Evolutionary conservation across 148 eudicot genomes (phyloP).

Genomic region (Diospyros lotus): DNA sequence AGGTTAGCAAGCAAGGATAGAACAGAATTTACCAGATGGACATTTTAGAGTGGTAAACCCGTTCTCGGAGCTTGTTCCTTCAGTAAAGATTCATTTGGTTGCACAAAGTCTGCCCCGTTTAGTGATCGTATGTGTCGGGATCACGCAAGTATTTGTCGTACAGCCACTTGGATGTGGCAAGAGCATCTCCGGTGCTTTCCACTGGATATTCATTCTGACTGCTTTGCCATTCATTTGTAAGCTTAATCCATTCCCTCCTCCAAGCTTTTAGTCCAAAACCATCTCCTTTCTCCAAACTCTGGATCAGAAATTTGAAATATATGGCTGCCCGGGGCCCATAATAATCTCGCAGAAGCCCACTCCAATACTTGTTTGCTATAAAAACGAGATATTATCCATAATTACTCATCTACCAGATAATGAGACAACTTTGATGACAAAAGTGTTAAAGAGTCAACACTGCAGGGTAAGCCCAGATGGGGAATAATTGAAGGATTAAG

Average conservation of each 20-base stretch:
- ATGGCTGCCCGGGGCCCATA: slow-evolving; percentile 54
- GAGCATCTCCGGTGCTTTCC: slow-evolving; percentile 27
- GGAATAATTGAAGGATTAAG: neutral
- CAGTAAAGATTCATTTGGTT: neutral
- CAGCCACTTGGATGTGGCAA: slow-evolving; percentile 24
- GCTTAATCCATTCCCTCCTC: slow-evolving; percentile 51
- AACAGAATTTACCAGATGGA: too few relatives aligned
- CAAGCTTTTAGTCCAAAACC: slow-evolving; percentile 30
- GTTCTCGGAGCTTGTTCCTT: too few relatives aligned
- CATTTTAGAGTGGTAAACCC: too few relatives aligned
- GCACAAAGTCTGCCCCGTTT: neutral
- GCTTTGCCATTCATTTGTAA: slow-evolving; percentile 47
- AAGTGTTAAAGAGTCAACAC: neutral
- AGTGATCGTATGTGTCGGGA: slow-evolving; percentile 15
- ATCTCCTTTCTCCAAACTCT: slow-evolving; percentile 36
- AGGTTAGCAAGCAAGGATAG: too few relatives aligned
- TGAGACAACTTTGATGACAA: neutral
- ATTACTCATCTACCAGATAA: neutral
- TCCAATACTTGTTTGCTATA: slow-evolving; percentile 53
- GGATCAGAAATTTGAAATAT: slow-evolving; percentile 42
- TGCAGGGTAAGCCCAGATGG: neutral
- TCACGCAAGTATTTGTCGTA: slow-evolving; percentile 30
- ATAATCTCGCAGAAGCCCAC: slow-evolving; percentile 52
- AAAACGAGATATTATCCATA: neutral
- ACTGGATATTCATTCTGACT: slow-evolving; percentile 19